These are phyloP conservation scores for Inonotus hispidus DNA, from an alignment of 1,284 basidiomycete genomes.

Conservation along the genomic window DNA sequence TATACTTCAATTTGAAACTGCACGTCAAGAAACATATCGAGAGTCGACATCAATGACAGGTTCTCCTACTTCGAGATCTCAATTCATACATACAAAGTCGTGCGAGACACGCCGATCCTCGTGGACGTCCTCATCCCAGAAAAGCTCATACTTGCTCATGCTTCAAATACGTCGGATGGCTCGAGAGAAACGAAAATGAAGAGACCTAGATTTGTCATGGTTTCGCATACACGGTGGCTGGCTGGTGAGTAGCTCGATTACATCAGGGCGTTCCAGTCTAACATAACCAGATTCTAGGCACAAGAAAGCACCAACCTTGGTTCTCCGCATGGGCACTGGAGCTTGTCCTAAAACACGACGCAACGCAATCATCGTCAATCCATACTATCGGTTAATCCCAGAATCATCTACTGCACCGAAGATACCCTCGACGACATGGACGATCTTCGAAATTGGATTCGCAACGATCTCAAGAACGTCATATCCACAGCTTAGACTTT, in stretches of 20 bases:
- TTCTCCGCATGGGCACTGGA: constrained; percentile 7
- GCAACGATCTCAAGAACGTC: neutral
- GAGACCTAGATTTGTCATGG: constrained; percentile 1
- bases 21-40: no score
- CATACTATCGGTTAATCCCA: constrained; percentile 15
- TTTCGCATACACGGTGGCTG: constrained; percentile 17
- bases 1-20: no score
- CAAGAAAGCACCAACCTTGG: constrained; percentile 6
- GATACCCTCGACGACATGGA: constrained; percentile 13
- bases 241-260: neutral
- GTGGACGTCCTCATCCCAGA: constrained; percentile 9
- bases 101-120: constrained; percentile 5
- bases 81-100: constrained; percentile 10
- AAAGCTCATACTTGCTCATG: neutral
- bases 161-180: neutral
- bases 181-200: neutral
- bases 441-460: constrained; percentile 12
- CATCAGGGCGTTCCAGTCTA: neutral
- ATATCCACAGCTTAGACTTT: neutral
- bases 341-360: constrained; percentile 12
- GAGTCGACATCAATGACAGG: neutral
- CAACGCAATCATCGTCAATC: constrained; percentile 14
- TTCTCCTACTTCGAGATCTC: constrained; percentile 5
- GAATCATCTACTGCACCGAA: neutral
- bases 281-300: constrained; percentile 2